Base-by-base conservation (phyloP, 768 basidiomycete genomes). In the Tricholoma furcatifolium region DNA sequence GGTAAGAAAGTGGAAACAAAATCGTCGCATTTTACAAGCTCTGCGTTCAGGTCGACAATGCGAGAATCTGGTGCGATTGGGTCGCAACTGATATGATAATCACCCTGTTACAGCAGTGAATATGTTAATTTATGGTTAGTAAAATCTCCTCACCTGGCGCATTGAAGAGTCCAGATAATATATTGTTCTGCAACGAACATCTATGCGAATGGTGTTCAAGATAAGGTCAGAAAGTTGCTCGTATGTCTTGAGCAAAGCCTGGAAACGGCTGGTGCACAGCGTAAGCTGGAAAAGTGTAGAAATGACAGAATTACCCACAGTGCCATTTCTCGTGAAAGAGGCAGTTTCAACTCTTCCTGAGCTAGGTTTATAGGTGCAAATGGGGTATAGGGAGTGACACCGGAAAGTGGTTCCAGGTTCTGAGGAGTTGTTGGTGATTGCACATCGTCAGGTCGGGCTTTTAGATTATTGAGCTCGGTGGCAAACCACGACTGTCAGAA, bases 21-120 rank as follows among this genome's bases (percentile, higher is more conserved):
- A 52, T 89, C 91, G 54, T 95, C 88, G 59, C 83, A 86, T 59
- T 84, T 77, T 17, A 84, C 81, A 3, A 98, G 71, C 58, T 94
- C 89, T 9, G 75, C 74, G 60, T 94, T 97, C 46, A 98, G 76
- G 65, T 96, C 93, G 27, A 88, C 75, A 45, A 97, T 79, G 63
- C 93, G 85, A 8, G 91, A 84, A 66, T 98, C 96, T 0, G 94
- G 96, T 62, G 96, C 94, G n/a, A 82, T 78, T 4, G 87, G 86
- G 67, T 95, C 94, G 56, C 84, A 81, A 23, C 90, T 87, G 21
- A 92, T 76, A 43, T 78, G 76, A 65, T 96, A 96, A 55, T 91
- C 88, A 32, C 93, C 93, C 93, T 97, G 59, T 41, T 31, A 34
- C 15, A 30, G 40, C 57, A 55, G 39, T 50, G 41, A 58, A 40